These are phyloP conservation scores for Viola pubescens DNA, from an alignment of 441 rosid species.

Conservation along the genomic window DNA sequence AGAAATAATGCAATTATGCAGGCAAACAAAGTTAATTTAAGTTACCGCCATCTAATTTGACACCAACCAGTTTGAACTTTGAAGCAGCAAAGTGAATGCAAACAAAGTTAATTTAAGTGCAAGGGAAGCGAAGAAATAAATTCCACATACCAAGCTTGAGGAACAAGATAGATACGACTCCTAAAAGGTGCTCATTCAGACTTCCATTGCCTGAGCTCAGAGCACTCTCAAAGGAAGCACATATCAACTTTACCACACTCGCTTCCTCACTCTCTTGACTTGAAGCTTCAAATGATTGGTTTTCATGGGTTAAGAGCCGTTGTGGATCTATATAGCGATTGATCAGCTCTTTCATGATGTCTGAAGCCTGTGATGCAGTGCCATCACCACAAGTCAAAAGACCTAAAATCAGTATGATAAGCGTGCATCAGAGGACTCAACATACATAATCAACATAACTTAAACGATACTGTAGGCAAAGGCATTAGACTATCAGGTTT, in stretches of 20 bases:
- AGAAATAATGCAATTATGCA: too few relatives aligned
- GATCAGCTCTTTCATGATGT: constrained; percentile 55
- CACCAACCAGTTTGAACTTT: neutral
- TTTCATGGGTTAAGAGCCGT: constrained; percentile 22
- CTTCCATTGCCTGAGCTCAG: constrained; percentile 35
- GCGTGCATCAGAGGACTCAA: constrained; percentile 20
- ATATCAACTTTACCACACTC: constrained; percentile 36
- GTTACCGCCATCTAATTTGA: neutral
- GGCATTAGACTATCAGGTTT: neutral
- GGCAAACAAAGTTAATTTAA: neutral
- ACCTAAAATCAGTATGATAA: constrained; percentile 29
- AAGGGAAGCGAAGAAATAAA: constrained; percentile 16
- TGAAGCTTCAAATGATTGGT: constrained; percentile 29
- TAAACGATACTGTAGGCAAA: neutral
- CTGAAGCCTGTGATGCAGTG: constrained; percentile 51
- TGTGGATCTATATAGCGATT: constrained; percentile 31
- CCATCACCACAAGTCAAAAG: constrained; percentile 47
- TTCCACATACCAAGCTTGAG: constrained; percentile 59
- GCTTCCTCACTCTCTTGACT: constrained; percentile 35
- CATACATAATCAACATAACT: constrained; percentile 11
- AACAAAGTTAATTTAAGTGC: neutral
- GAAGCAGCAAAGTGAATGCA: neutral
- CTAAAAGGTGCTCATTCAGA: constrained; percentile 57
- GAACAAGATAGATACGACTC: constrained; percentile 45
- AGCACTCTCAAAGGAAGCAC: constrained; percentile 46